These are phyloP conservation scores for Ogataea zsoltii DNA, from an alignment of 805 yeast species.

Conservation along the genomic window DNA sequence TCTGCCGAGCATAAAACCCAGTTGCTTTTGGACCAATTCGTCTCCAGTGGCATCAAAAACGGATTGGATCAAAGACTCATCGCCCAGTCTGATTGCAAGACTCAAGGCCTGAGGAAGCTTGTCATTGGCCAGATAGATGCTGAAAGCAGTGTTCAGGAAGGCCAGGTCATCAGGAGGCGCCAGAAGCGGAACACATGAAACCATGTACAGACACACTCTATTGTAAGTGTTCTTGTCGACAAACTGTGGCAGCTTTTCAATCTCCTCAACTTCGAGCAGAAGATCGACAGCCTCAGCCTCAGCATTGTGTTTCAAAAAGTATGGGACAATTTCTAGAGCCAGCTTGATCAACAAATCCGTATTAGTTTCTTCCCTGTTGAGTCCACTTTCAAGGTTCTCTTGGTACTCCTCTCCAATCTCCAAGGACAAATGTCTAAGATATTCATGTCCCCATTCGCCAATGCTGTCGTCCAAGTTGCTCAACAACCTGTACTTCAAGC, in stretches of 20 bases:
- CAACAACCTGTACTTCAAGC: slow-evolving; percentile 73
- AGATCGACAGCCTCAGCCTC: slow-evolving; percentile 98
- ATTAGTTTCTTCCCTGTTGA: slow-evolving; percentile 24
- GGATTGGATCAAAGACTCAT: slow-evolving; percentile 70
- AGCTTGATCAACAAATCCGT: slow-evolving; percentile 51
- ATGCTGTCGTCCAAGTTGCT: slow-evolving; percentile 49
- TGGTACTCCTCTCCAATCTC: slow-evolving; percentile 90
- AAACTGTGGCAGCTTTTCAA: slow-evolving; percentile 77
- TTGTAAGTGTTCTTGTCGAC: slow-evolving; percentile 83
- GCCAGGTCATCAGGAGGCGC: slow-evolving; percentile 93
- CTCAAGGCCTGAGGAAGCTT: slow-evolving; percentile 88
- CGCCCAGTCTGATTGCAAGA: slow-evolving; percentile 85
- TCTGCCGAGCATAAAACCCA: slow-evolving; percentile 84
- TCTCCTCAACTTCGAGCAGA: slow-evolving; percentile 82
- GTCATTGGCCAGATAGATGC: slow-evolving; percentile 76
- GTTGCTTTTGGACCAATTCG: slow-evolving; percentile 75
- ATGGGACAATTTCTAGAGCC: slow-evolving; percentile 79
- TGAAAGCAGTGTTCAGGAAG: slow-evolving; percentile 83
- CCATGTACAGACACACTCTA: slow-evolving; percentile 92
- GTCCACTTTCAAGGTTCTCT: slow-evolving; percentile 38
- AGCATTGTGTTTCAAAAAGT: slow-evolving; percentile 90
- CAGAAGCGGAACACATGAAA: slow-evolving; percentile 92
- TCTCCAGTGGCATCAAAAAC: slow-evolving; percentile 85
- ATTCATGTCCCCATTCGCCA: slow-evolving; percentile 97
- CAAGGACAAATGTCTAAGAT: slow-evolving; percentile 90